phyloP scores from a whole-genome alignment of 2,329 filamentous ascomycete species.

The Aspergillus eucalypticola region DNA sequence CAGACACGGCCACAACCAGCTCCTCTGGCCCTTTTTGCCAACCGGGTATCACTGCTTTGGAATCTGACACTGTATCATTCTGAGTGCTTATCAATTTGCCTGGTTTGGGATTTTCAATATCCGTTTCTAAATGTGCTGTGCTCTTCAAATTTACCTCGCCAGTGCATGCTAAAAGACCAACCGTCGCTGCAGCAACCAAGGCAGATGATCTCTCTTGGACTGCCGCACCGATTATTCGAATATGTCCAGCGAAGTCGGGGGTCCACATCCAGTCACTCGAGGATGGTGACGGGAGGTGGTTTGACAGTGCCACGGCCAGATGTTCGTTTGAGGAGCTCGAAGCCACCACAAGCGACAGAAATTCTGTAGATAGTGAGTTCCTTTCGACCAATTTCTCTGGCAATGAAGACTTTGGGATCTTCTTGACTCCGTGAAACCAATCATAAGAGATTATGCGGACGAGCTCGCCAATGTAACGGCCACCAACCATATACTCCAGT shows the following conservation, averaged over 20 bases:
- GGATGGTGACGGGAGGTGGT: neutral
- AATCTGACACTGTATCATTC: neutral
- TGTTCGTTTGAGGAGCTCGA: neutral
- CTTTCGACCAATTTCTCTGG: neutral
- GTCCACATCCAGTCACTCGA: constrained; percentile 59
- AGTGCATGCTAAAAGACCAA: constrained; percentile 67
- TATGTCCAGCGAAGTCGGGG: constrained; percentile 55
- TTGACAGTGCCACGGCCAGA: neutral
- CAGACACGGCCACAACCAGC: constrained; percentile 73
- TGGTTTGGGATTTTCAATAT: neutral
- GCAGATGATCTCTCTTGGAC: constrained; percentile 70
- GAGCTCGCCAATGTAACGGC: constrained; percentile 71
- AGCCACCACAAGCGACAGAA: neutral
- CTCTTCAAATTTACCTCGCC: constrained; percentile 58
- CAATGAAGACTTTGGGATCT: neutral
- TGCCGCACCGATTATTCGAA: constrained; percentile 65
- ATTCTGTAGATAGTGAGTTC: neutral
- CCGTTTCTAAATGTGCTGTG: neutral
- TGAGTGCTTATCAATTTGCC: neutral
- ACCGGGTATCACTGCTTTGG: constrained; percentile 16
- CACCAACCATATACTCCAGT: constrained; percentile 76
- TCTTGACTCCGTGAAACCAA: constrained; percentile 50
- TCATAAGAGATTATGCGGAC: constrained; percentile 67
- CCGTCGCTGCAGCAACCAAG: constrained; percentile 67
- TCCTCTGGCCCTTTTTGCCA: constrained; percentile 51